These are phyloP conservation scores for Xylaria sp. DNA, from an alignment of 2,329 filamentous ascomycete species.

Conservation along the genomic window DNA sequence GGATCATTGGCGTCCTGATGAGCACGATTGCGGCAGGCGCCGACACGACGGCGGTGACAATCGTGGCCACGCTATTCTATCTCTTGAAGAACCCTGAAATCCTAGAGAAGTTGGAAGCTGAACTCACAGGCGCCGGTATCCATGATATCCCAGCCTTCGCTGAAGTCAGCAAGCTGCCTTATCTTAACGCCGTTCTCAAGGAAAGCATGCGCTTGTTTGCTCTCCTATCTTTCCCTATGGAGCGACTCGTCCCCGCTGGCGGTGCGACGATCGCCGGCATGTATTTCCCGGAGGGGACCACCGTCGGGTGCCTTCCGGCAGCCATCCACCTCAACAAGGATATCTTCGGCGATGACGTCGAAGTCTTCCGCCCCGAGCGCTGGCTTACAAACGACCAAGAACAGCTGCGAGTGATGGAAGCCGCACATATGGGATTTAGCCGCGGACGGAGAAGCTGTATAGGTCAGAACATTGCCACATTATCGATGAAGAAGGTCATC, in stretches of 20 bases:
- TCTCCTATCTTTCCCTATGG: conserved; percentile 66
- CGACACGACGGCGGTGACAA: conserved; percentile 42
- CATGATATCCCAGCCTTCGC: conserved; percentile 38
- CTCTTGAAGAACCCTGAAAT: conserved; percentile 62
- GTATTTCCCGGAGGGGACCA: conserved; percentile 51
- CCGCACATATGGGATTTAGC: conserved; percentile 41
- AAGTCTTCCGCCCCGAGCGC: conserved; percentile 66
- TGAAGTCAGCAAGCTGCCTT: conserved; percentile 40
- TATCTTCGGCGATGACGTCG: conserved; percentile 66
- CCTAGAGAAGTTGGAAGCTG: conserved; percentile 54
- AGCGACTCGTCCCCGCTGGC: conserved; percentile 68
- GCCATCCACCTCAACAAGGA: conserved; percentile 66
- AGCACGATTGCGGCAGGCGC: conserved; percentile 42
- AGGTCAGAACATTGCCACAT: conserved; percentile 37
- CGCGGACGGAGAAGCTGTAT: conserved; percentile 37
- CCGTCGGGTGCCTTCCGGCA: conserved; percentile 70
- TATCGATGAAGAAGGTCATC: conserved; percentile 42
- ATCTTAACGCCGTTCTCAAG: conserved; percentile 41
- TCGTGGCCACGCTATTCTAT: conserved; percentile 31
- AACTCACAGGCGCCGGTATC: conserved; percentile 34
- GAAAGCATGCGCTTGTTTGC: conserved; percentile 58
- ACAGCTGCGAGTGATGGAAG: conserved; percentile 38
- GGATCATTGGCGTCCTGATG: conserved; percentile 41
- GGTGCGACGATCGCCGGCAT: conserved; percentile 60
- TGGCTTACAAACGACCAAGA: conserved; percentile 52